phyloP scores from a whole-genome alignment of 2,329 filamentous ascomycete species.

The Nigrospora osmanthi region DNA sequence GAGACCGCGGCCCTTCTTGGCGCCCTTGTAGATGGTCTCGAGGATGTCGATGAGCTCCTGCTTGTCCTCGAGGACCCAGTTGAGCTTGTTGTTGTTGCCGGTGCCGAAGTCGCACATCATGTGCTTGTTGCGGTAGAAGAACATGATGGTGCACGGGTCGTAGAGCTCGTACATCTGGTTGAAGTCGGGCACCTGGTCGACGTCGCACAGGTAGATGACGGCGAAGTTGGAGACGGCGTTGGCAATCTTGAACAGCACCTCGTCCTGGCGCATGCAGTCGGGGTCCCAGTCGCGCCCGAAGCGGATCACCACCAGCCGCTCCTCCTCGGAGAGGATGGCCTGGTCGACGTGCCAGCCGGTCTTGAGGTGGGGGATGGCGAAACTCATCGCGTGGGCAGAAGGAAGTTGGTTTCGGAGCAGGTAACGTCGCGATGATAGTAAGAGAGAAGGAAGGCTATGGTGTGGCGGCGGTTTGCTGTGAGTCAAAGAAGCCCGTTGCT shows the following conservation, averaged over 20 bases:
- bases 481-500: too few relatives aligned
- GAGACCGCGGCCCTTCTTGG: constrained; percentile 93
- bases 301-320: constrained; percentile 86
- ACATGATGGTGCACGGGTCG: constrained; percentile 92
- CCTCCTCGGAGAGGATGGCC: constrained; percentile 81
- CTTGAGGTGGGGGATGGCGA: constrained; percentile 83
- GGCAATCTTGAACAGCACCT: constrained; percentile 89
- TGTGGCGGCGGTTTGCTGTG: too few relatives aligned
- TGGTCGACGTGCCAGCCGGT: constrained; percentile 98
- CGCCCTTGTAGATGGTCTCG: constrained; percentile 96
- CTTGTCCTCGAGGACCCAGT: constrained; percentile 95
- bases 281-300: constrained; percentile 83
- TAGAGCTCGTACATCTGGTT: constrained; percentile 80
- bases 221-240: constrained; percentile 91
- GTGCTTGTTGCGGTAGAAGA: constrained; percentile 96
- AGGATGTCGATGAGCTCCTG: constrained; percentile 98
- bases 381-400: not conserved
- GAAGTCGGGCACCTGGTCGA: constrained; percentile 86
- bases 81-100: constrained; percentile 97
- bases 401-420: too few relatives aligned
- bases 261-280: constrained; percentile 71
- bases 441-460: too few relatives aligned
- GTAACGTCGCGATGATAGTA: too few relatives aligned
- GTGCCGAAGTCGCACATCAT: constrained; percentile 99
- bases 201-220: constrained; percentile 88